Evolutionary conservation across 495 filamentous ascomycete species (phyloP), one percentile per base, ranked within the genome.

Genomic region (Evernia prunastri): DNA sequence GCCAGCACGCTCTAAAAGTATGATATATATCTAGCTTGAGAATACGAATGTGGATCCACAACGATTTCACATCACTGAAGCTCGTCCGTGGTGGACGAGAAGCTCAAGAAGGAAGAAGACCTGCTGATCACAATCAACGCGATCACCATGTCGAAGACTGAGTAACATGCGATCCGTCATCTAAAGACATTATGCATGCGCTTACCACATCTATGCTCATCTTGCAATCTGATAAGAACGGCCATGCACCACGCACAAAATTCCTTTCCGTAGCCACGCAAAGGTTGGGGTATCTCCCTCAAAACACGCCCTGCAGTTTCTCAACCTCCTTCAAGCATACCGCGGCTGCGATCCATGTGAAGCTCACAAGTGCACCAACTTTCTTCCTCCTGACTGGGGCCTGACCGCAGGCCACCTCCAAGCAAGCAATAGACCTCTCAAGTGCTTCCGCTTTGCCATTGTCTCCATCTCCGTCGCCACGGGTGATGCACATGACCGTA

Each of bases 361-460:
- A 83, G 61, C 81, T 84, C 63, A 72, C 63, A 63, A 83, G 57
- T 49, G 64, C 65, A 7, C 69, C 73, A 31, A 72, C 59, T 43
- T 66, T 65, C 23, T 67, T 67, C 63, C 61, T 60, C 2, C n/a
- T n/a, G n/a, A 36, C 62, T n/a, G 66, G 58, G 2, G 63, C 67
- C 13, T 40, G 59, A 45, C 78, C 68, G 51, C 68, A 43, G 3
- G 72, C 78, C 3, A 81, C 65, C 29, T 67, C 54, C 51, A 86
- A 70, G 65, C 81, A 84, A 6, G 82, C 82, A 53, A 85, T 76
- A 8, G 74, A 75, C 25, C 78, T 71, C 54, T 76, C 77, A 60
- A 85, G 72, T 40, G 77, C 67, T 63, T 81, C 79, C 49, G 66
- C 72, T 42, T 61, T 63, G 27, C 67, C 66, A 15, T 72, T 61